phyloP scores from a whole-genome alignment of 148 eudicot genomes.

The Spergularia bocconei region DNA sequence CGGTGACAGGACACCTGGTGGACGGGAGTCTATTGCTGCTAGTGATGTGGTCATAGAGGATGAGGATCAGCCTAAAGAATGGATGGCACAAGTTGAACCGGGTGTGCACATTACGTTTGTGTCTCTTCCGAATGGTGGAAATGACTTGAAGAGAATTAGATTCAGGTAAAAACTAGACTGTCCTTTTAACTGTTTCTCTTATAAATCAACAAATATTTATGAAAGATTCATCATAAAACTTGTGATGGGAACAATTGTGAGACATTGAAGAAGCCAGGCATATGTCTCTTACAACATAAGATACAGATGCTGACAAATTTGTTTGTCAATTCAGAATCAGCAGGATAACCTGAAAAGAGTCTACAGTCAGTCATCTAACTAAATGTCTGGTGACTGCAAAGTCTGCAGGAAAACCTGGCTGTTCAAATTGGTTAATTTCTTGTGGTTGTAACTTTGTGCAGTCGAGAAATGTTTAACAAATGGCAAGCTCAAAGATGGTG shows the following conservation, averaged over 20 bases:
- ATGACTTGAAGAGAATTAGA: constrained; percentile 88
- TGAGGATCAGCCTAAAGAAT: constrained; percentile 85
- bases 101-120: constrained; percentile 96
- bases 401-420: not conserved
- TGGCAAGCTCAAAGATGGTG: constrained; percentile 99
- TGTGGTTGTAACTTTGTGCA: constrained; percentile 29
- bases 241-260: too few relatives aligned
- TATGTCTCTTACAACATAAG: too few relatives aligned
- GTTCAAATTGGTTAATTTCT: constrained; percentile 1
- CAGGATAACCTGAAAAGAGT: not conserved
- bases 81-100: constrained; percentile 99
- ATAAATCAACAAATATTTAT: not conserved
- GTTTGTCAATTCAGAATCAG: too few relatives aligned
- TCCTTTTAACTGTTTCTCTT: not conserved
- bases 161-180: constrained; percentile 60
- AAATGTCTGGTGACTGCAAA: not conserved
- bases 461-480: constrained; percentile 95
- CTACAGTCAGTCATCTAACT: not conserved
- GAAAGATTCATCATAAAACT: too few relatives aligned
- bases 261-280: too few relatives aligned
- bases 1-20: constrained; percentile 46
- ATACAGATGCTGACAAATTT: too few relatives aligned
- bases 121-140: constrained; percentile 87
- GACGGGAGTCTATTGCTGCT: constrained; percentile 48
- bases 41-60: constrained; percentile 67